Percentiles rank a stretch among this genome's conserved stretches.
phyloP scores from a whole-genome alignment of 2,329 filamentous ascomycete species.

The Paradendryphiella salina region DNA sequence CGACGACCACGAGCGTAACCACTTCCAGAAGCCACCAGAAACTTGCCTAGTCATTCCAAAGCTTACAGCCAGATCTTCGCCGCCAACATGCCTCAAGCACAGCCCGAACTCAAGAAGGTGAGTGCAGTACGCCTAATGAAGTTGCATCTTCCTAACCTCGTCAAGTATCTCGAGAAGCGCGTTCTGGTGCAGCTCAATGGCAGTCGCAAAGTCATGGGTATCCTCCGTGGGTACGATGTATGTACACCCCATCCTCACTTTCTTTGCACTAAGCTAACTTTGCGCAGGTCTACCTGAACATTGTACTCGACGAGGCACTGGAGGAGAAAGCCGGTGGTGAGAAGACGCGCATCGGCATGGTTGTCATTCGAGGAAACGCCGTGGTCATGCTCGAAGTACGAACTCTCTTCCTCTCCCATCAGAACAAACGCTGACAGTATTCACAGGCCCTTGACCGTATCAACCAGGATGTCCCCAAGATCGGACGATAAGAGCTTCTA shows the following conservation, averaged over 20 bases:
- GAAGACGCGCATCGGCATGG: slow-evolving; percentile 89
- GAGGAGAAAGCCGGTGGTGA: slow-evolving; percentile 92
- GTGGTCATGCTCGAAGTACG: slow-evolving; percentile 91
- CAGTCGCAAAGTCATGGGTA: slow-evolving; percentile 93
- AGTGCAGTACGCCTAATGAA: slow-evolving; percentile 10
- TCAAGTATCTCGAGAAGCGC: slow-evolving; percentile 97
- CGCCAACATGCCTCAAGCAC: slow-evolving; percentile 89
- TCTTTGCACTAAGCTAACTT: slow-evolving; percentile 1
- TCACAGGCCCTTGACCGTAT: slow-evolving; percentile 43
- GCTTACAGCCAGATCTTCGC: slow-evolving; percentile 2
- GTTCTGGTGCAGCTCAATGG: slow-evolving; percentile 97
- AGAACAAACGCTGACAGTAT: slow-evolving; percentile 12
- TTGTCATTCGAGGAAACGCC: slow-evolving; percentile 96
- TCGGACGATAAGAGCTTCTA: slow-evolving; percentile 29
- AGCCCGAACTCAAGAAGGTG: slow-evolving; percentile 99
- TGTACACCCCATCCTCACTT: slow-evolving; percentile 36
- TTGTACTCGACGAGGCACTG: slow-evolving; percentile 94
- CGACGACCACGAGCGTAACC: slow-evolving; percentile 8
- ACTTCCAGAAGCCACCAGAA: neutral
- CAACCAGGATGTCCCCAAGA: slow-evolving; percentile 41
- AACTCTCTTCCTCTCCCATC: neutral
- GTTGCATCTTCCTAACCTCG: slow-evolving; percentile 24
- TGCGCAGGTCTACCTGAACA: slow-evolving; percentile 89
- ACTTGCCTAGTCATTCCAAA: neutral
- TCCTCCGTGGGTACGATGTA: slow-evolving; percentile 95